Percentiles rank a stretch among this genome's conserved stretches.
Evolutionary conservation across 1,139 yeast genomes (phyloP).

Genomic region (Wickerhamomyces sp.): DNA sequence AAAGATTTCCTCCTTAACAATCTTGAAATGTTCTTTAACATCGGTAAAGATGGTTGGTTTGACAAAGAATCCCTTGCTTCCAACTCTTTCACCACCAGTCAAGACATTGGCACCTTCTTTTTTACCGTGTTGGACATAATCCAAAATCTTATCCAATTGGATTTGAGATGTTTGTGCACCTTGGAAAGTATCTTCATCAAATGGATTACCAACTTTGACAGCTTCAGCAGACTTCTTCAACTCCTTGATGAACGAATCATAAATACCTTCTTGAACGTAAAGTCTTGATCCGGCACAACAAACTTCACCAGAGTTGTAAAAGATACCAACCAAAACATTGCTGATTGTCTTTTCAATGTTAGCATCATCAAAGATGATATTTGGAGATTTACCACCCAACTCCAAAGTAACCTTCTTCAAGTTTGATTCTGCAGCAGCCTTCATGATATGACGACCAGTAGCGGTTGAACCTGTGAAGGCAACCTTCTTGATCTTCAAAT

Average conservation of each 20-base stretch:
- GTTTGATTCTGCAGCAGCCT: slow-evolving; percentile 43
- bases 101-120: slow-evolving; percentile 53
- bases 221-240: slow-evolving; percentile 43
- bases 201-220: slow-evolving; percentile 54
- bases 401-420: slow-evolving; percentile 59
- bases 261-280: slow-evolving; percentile 51
- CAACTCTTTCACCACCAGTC: slow-evolving; percentile 55
- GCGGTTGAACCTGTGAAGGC: slow-evolving; percentile 64
- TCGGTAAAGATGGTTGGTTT: slow-evolving; percentile 68
- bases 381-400: slow-evolving; percentile 62
- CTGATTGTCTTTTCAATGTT: slow-evolving; percentile 42
- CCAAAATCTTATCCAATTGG: slow-evolving; percentile 52
- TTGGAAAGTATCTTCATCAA: slow-evolving; percentile 50
- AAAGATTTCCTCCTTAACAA: slow-evolving; percentile 65
- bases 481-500: slow-evolving; percentile 47
- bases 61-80: slow-evolving; percentile 56
- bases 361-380: slow-evolving; percentile 54
- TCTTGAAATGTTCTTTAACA: slow-evolving; percentile 55
- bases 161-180: slow-evolving; percentile 57
- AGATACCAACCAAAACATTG: slow-evolving; percentile 39
- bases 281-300: slow-evolving; percentile 65
- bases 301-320: slow-evolving; percentile 61
- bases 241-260: slow-evolving; percentile 43
- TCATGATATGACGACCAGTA: slow-evolving; percentile 52
- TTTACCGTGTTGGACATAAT: slow-evolving; percentile 52